Percentiles rank a stretch among this genome's conserved stretches.
phyloP scores from a whole-genome alignment of 495 filamentous ascomycete species.

The Corynascus novoguineensis region DNA sequence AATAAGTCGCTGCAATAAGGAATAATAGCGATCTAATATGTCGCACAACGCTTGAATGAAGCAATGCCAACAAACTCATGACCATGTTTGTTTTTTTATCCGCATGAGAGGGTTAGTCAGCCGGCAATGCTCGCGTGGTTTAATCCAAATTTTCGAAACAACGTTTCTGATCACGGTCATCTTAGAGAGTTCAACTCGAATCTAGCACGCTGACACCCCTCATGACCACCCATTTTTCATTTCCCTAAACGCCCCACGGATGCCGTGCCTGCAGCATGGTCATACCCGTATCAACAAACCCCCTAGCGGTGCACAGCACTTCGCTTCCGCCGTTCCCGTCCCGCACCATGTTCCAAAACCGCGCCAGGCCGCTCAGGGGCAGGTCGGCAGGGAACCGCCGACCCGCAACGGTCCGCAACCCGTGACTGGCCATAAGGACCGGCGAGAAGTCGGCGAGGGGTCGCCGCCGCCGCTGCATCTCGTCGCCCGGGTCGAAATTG shows the following conservation, averaged over 20 bases:
- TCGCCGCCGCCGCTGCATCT: too few relatives aligned
- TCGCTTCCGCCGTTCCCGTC: neutral
- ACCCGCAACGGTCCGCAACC: neutral
- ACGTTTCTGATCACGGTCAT: too few relatives aligned
- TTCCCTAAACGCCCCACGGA: neutral
- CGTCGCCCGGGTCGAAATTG: neutral
- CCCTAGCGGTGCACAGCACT: neutral
- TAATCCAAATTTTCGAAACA: too few relatives aligned
- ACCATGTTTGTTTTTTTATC: too few relatives aligned
- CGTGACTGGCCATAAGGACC: neutral
- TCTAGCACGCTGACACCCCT: neutral
- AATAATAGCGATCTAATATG: too few relatives aligned
- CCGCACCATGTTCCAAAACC: constrained; percentile 1
- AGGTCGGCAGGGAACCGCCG: neutral
- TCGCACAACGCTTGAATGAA: too few relatives aligned
- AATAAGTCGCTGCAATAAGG: too few relatives aligned
- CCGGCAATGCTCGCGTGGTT: too few relatives aligned
- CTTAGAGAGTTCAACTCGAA: too few relatives aligned
- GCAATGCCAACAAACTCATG: too few relatives aligned
- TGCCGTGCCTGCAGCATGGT: neutral
- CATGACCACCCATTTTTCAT: too few relatives aligned
- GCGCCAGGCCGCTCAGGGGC: neutral
- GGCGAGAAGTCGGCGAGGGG: neutral
- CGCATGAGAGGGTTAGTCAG: too few relatives aligned
- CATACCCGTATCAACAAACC: neutral